Percentiles rank a stretch among this genome's conserved stretches.
phyloP scores from a whole-genome alignment of 2,329 filamentous ascomycete genomes.

The Talaromyces amestolkiae region DNA sequence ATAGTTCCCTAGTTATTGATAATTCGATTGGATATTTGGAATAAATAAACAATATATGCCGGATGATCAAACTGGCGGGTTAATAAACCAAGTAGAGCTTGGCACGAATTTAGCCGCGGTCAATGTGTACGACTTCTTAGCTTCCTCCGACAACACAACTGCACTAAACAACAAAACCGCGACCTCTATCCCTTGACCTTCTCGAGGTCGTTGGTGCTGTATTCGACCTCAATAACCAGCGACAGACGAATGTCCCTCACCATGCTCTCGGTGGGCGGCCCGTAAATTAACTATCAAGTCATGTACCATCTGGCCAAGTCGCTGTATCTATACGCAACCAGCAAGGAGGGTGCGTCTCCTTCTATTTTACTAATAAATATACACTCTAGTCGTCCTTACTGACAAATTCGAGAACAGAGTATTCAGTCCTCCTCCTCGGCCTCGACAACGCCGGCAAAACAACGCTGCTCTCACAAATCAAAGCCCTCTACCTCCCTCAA shows the following conservation, averaged over 20 bases:
- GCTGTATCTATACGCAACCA: constrained; percentile 90
- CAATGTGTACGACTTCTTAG: background rate
- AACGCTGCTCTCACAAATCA: constrained; percentile 95
- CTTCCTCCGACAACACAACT: background rate
- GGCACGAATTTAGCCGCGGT: background rate
- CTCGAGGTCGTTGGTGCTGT: background rate
- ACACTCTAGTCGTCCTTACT: background rate
- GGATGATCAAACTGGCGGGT: no score
- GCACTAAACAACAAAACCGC: background rate
- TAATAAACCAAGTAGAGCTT: background rate
- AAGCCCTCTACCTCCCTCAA: constrained; percentile 67
- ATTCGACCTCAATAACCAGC: background rate
- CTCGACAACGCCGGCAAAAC: constrained; percentile 99
- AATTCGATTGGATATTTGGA: background rate
- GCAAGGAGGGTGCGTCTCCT: constrained; percentile 74
- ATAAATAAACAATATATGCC: background rate
- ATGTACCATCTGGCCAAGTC: constrained; percentile 98
- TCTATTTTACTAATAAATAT: background rate
- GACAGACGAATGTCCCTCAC: constrained; percentile 7
- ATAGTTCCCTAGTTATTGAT: no score
- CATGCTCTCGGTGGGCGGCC: constrained; percentile 20
- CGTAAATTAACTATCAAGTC: constrained; percentile 17
- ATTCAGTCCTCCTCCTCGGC: constrained; percentile 93
- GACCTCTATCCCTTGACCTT: no score
- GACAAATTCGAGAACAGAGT: constrained; percentile 59